phyloP scores from a whole-genome alignment of 2,329 filamentous ascomycete genomes.

The Claviceps sorghi region DNA sequence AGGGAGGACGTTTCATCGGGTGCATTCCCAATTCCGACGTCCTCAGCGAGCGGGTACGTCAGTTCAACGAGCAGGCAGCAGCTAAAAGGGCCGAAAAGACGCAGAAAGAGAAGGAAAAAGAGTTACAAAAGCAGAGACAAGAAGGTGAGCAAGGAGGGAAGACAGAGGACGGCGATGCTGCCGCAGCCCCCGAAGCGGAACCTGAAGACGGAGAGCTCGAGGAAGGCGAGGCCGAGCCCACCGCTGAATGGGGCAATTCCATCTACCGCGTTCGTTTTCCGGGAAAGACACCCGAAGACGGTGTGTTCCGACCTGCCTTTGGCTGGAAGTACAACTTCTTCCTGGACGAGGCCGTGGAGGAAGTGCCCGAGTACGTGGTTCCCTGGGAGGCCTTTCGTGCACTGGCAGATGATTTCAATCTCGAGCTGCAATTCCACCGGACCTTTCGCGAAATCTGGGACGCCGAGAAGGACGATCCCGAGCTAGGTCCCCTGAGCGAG shows the following conservation, averaged over 20 bases:
- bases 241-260: constrained; percentile 78
- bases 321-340: constrained; percentile 98
- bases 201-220: constrained; percentile 34
- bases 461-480: constrained; percentile 71
- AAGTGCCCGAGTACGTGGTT: constrained; percentile 93
- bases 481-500: constrained; percentile 73
- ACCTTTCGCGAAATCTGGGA: constrained; percentile 85
- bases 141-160: background rate
- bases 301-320: constrained; percentile 84
- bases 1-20: constrained; percentile 86
- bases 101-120: constrained; percentile 17
- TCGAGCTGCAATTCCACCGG: constrained; percentile 89
- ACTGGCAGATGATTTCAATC: constrained; percentile 88
- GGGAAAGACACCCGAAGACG: constrained; percentile 66
- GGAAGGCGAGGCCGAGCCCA: constrained; percentile 47
- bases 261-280: constrained; percentile 89
- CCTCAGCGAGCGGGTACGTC: constrained; percentile 62
- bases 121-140: constrained; percentile 11
- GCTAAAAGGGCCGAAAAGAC: constrained; percentile 28
- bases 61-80: constrained; percentile 47
- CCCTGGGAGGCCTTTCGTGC: constrained; percentile 97
- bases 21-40: constrained; percentile 96
- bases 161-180: constrained; percentile 2
- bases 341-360: constrained; percentile 88
- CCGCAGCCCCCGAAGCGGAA: constrained; percentile 13